These are phyloP conservation scores for Zygosaccharomyces sapae DNA, from an alignment of 1,139 yeast genomes.

Conservation along the genomic window DNA sequence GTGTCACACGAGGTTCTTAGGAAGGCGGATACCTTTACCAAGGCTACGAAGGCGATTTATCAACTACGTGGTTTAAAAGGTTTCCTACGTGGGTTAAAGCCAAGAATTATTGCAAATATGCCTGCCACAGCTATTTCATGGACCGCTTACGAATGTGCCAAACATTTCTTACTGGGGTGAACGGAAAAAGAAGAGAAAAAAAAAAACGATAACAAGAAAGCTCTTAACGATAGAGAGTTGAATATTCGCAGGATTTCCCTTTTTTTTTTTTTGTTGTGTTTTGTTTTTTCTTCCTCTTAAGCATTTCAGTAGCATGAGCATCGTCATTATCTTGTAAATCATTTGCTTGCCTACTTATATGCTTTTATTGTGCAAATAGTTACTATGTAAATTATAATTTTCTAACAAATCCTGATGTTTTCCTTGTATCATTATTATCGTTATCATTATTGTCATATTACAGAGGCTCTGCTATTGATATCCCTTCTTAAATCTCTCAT, in stretches of 20 bases:
- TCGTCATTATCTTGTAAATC: conserved; percentile 3
- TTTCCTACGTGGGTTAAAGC: conserved; percentile 80
- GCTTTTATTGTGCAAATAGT: conserved; percentile 1
- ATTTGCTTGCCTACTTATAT: neutral
- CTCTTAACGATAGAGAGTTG: neutral
- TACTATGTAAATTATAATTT: conserved; percentile 3
- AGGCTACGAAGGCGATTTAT: conserved; percentile 70
- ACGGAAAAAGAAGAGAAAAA: no score
- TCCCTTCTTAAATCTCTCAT: conserved; percentile 34
- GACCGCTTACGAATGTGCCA: conserved; percentile 98
- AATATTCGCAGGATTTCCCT: no score
- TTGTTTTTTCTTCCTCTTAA: no score
- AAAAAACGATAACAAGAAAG: neutral
- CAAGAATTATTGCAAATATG: conserved; percentile 87
- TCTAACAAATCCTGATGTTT: neutral
- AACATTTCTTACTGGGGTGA: conserved; percentile 37
- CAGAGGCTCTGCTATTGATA: conserved; percentile 15
- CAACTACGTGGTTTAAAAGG: conserved; percentile 63
- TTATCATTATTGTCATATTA: neutral
- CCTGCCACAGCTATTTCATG: conserved; percentile 97
- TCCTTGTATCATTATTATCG: neutral
- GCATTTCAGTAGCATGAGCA: neutral
- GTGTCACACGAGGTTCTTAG: conserved; percentile 48
- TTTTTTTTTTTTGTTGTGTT: no score
- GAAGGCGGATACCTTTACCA: conserved; percentile 60